These are phyloP conservation scores for Straminergon stramineum DNA, from an alignment of 225 moss, liverwort and hornwort species.

Conservation along the genomic window DNA sequence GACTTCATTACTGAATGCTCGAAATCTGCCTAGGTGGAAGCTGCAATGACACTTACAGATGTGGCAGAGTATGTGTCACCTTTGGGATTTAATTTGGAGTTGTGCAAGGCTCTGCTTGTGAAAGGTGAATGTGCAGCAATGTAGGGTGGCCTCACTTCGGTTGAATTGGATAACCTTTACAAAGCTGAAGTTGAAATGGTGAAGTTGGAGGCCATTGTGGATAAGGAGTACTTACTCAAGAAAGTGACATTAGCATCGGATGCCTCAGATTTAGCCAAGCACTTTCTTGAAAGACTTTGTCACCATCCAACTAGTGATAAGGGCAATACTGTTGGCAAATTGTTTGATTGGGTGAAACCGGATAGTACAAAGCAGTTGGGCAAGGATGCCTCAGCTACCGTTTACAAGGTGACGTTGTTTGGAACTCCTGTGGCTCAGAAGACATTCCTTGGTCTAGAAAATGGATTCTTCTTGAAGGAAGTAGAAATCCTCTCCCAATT, in stretches of 20 bases:
- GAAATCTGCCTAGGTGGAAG: not conserved
- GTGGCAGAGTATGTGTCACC: not conserved
- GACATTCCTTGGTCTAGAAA: not conserved
- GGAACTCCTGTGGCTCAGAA: not conserved
- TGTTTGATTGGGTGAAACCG: not conserved
- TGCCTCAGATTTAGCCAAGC: fast-evolving
- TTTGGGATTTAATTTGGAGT: not conserved
- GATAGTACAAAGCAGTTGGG: not conserved
- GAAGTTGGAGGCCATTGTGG: not conserved
- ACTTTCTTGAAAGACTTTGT: not conserved
- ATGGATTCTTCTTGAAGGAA: not conserved
- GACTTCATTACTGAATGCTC: not conserved
- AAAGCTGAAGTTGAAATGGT: not conserved
- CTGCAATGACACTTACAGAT: not conserved
- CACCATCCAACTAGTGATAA: not conserved
- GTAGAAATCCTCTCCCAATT: not conserved
- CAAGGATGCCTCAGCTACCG: fast-evolving
- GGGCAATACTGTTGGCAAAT: not conserved
- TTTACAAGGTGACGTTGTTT: fast-evolving
- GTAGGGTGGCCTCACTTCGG: fast-evolving
- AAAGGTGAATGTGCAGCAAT: not conserved
- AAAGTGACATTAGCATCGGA: not conserved
- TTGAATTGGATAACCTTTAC: not conserved
- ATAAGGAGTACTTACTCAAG: not conserved
- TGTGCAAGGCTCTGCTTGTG: not conserved